A percentile compares a stretch with the other conserved stretches of the same genome.
phyloP scores from a whole-genome alignment of 2,329 filamentous ascomycete genomes.

The Xylariaceae sp. region DNA sequence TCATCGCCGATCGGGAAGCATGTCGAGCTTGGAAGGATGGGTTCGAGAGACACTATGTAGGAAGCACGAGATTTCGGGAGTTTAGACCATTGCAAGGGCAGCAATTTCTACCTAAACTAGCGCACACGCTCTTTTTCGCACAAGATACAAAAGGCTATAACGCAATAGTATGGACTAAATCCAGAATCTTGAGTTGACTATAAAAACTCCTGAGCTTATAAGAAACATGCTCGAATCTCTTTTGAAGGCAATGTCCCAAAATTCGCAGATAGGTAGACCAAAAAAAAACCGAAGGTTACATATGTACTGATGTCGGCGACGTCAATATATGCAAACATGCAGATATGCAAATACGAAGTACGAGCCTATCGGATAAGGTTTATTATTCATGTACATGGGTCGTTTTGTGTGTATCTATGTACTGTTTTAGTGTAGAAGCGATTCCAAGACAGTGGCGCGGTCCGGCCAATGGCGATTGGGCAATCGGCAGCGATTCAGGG shows the following conservation, averaged over 20 bases:
- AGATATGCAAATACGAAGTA: not conserved
- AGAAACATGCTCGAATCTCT: too few species aligned
- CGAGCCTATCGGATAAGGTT: not conserved
- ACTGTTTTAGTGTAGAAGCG: too few species aligned
- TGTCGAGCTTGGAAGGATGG: not conserved
- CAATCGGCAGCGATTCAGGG: not conserved
- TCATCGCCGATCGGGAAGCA: slow-evolving; percentile 1
- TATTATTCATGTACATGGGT: not conserved
- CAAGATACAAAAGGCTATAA: too few species aligned
- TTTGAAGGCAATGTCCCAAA: too few species aligned
- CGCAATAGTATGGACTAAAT: too few species aligned
- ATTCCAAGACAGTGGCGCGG: too few species aligned
- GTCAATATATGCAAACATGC: not conserved
- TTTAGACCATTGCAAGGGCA: not conserved
- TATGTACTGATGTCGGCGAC: not conserved
- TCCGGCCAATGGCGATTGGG: not conserved
- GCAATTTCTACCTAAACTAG: not conserved
- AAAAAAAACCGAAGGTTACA: not conserved
- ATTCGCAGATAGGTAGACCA: too few species aligned
- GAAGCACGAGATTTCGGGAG: not conserved
- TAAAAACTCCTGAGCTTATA: too few species aligned
- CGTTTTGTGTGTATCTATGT: too few species aligned
- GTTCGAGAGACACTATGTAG: not conserved
- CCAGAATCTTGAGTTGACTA: too few species aligned
- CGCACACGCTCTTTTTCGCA: not conserved